Percentiles rank a stretch among this genome's conserved stretches.
Conservation (phyloP, 371 early-diverging fungal species). For the Blastocladiella emersonii region DNA sequence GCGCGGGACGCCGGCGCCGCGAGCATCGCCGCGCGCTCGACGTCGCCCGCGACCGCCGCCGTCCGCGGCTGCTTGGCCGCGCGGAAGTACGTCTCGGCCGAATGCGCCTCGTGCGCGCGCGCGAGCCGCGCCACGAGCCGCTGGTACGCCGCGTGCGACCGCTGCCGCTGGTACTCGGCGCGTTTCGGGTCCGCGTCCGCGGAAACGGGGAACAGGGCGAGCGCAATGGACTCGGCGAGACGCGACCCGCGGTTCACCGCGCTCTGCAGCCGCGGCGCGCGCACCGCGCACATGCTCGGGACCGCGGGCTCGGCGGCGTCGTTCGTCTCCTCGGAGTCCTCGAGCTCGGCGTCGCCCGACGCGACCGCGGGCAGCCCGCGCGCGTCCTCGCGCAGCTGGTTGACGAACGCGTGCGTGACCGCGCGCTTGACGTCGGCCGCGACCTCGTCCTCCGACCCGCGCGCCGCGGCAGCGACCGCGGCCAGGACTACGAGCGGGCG, state of each 20-base stretch:
- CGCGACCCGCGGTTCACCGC: not conserved
- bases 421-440: not conserved
- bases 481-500: not conserved
- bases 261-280: not conserved
- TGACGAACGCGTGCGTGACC: not conserved
- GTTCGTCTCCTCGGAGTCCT: not conserved
- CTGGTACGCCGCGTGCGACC: not conserved
- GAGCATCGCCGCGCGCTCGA: not conserved
- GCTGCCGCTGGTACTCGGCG: not conserved
- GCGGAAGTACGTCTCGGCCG: too few species aligned
- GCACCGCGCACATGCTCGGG: not conserved
- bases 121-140: not conserved
- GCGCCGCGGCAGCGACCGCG: not conserved
- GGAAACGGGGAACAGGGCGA: not conserved
- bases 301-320: not conserved
- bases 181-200: not conserved
- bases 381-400: not conserved
- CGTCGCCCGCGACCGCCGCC: too few species aligned
- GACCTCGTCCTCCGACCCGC: too few species aligned
- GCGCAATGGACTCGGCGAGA: not conserved
- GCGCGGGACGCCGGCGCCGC: not conserved
- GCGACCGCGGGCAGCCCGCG: not conserved
- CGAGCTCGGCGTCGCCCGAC: not conserved
- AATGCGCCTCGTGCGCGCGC: not conserved
- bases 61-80: too few species aligned